Base-by-base conservation (phyloP, 768 basidiomycete species). In the Mycena olivaceomarginata region DNA sequence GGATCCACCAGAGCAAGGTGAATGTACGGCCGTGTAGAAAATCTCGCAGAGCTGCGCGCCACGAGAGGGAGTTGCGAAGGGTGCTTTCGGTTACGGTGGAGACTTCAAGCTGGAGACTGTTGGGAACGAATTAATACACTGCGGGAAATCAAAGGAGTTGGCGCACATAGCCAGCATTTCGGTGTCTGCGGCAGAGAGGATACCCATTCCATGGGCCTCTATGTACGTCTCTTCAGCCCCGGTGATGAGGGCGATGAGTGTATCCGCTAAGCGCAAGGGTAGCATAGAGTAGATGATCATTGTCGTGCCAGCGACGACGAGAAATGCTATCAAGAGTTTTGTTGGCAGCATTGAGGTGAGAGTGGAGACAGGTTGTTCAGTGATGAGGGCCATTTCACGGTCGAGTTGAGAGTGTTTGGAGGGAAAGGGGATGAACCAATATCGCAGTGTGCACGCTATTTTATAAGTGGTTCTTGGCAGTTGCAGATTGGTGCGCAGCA, bases 401-500 rank as follows among this genome's bases (percentile, higher is more conserved):
- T n/a, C n/a, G n/a, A n/a, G n/a, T n/a, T n/a, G n/a, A n/a, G n/a
- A n/a, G n/a, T n/a, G n/a, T n/a, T n/a, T n/a, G n/a, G n/a, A n/a
- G n/a, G n/a, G n/a, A n/a, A n/a, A n/a, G n/a, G n/a, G n/a, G n/a
- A n/a, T n/a, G n/a, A n/a, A n/a, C n/a, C n/a, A n/a, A n/a, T n/a
- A n/a, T n/a, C n/a, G n/a, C n/a, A n/a, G n/a, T n/a, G n/a, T n/a
- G n/a, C n/a, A n/a, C n/a, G n/a, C n/a, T n/a, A n/a, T n/a, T n/a
- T n/a, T n/a, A n/a, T n/a, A n/a, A n/a, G n/a, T n/a, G n/a, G n/a
- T n/a, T n/a, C n/a, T n/a, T n/a, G n/a, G n/a, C n/a, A n/a, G n/a
- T n/a, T n/a, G n/a, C n/a, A n/a, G n/a, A n/a, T n/a, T n/a, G 71
- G 78, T 79, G 79, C 80, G 82, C 81, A 80, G 80, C 66, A 80